These are phyloP conservation scores for Tanacetum coccineum DNA, from an alignment of 129 eudicot species.

Conservation along the genomic window DNA sequence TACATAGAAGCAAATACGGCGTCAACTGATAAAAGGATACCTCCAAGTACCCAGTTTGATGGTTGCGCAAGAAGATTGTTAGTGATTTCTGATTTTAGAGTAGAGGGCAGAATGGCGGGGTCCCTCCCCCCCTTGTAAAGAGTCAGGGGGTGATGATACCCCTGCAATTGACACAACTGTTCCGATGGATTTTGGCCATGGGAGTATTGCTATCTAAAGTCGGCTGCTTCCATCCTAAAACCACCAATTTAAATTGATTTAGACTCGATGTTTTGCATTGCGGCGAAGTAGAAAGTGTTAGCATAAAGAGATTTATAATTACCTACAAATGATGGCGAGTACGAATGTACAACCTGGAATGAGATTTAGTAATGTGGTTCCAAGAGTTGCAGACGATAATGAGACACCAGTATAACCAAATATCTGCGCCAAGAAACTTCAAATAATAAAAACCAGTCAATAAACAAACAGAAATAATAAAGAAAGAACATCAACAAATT, in stretches of 20 bases:
- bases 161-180: conserved; percentile 56
- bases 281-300: neutral
- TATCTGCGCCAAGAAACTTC: conserved; percentile 66
- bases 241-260: conserved; percentile 1
- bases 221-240: conserved; percentile 55
- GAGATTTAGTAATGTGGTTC: conserved; percentile 61
- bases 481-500: too few relatives aligned
- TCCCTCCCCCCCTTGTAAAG: conserved; percentile 70
- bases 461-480: too few relatives aligned
- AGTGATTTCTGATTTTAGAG: conserved; percentile 17
- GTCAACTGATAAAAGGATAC: conserved; percentile 42
- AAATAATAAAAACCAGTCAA: conserved; percentile 5
- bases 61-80: conserved; percentile 1
- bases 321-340: neutral
- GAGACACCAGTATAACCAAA: conserved; percentile 77
- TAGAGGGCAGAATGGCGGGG: conserved; percentile 30
- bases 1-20: conserved; percentile 36
- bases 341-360: neutral
- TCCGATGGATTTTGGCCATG: conserved; percentile 51
- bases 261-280: conserved; percentile 2
- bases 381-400: conserved; percentile 63
- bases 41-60: conserved; percentile 58
- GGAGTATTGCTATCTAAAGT: conserved; percentile 36
- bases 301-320: neutral
- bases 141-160: conserved; percentile 52